Conservation (phyloP, 345 rosid genomes). For the Eucalyptus erythrocorys region DNA sequence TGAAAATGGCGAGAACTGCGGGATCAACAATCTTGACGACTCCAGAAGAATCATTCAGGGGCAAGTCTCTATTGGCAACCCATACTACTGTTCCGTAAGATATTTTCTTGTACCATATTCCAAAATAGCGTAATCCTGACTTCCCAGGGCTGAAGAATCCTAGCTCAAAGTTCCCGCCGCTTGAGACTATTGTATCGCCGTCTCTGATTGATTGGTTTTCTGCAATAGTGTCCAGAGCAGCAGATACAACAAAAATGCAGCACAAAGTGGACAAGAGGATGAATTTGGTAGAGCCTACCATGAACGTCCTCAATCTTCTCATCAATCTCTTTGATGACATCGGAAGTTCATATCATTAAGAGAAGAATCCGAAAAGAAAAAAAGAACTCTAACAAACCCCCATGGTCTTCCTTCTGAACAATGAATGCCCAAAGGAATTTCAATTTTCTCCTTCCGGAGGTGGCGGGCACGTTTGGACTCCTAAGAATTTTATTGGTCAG, state of each 20-base stretch:
- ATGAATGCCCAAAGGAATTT: not conserved
- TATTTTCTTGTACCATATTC: constrained; percentile 28
- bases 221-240: not conserved
- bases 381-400: not conserved
- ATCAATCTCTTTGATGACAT: not conserved
- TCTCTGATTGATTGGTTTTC: not conserved
- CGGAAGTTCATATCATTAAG: not conserved
- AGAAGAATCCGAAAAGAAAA: not conserved
- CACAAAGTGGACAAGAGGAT: not conserved
- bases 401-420: not conserved
- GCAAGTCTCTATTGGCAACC: constrained; percentile 32
- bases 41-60: constrained; percentile 12
- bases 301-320: not conserved
- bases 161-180: constrained; percentile 13
- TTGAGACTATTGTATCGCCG: constrained; percentile 1
- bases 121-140: constrained; percentile 17
- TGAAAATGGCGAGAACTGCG: constrained; percentile 1
- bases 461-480: not conserved
- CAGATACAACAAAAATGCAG: not conserved
- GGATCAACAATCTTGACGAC: not conserved
- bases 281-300: not conserved
- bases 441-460: not conserved
- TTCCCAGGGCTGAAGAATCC: constrained; percentile 17
- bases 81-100: constrained; percentile 12
- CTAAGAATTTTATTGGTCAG: not conserved